A percentile compares a stretch with the other conserved stretches of the same genome.
Conservation (phyloP, 2,329 filamentous ascomycete species). For the Fusarium papillatum region DNA sequence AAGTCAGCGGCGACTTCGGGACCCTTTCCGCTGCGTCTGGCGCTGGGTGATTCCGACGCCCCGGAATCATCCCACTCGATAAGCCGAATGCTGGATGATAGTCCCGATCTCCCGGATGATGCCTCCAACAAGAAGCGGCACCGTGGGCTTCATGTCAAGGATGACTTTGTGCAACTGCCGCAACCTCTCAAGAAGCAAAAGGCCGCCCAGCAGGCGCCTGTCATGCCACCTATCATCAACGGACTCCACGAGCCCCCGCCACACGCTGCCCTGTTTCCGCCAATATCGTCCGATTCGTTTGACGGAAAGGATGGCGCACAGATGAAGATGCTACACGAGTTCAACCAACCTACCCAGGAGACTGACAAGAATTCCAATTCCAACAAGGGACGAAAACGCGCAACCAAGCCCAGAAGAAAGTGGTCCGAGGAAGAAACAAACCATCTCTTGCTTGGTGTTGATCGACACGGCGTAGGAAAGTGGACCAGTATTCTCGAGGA, state of each 20-base stretch:
- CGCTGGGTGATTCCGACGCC: constrained; percentile 55
- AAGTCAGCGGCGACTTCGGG: constrained; percentile 41
- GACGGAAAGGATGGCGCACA: constrained; percentile 61
- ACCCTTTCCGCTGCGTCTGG: constrained; percentile 54
- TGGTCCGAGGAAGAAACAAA: constrained; percentile 77
- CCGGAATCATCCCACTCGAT: constrained; percentile 58
- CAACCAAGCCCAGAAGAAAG: constrained; percentile 70
- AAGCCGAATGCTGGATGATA: constrained; percentile 62
- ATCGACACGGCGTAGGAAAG: constrained; percentile 73
- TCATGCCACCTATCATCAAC: constrained; percentile 75
- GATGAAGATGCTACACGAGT: constrained; percentile 58
- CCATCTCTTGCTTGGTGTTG: constrained; percentile 71
- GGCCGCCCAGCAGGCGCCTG: constrained; percentile 65
- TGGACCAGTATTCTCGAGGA: constrained; percentile 77
- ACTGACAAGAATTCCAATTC: constrained; percentile 44
- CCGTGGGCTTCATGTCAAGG: constrained; percentile 62
- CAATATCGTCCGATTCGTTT: constrained; percentile 71
- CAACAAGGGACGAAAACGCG: constrained; percentile 64
- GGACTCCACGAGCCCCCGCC: constrained; percentile 74
- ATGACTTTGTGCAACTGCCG: constrained; percentile 74
- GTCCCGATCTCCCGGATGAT: constrained; percentile 59
- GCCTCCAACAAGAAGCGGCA: constrained; percentile 67
- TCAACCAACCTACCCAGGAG: constrained; percentile 51
- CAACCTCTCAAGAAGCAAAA: constrained; percentile 76
- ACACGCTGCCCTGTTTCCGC: constrained; percentile 72